These are phyloP conservation scores for Neonectria magnoliae DNA, from an alignment of 2,329 filamentous ascomycete genomes.

Conservation along the genomic window DNA sequence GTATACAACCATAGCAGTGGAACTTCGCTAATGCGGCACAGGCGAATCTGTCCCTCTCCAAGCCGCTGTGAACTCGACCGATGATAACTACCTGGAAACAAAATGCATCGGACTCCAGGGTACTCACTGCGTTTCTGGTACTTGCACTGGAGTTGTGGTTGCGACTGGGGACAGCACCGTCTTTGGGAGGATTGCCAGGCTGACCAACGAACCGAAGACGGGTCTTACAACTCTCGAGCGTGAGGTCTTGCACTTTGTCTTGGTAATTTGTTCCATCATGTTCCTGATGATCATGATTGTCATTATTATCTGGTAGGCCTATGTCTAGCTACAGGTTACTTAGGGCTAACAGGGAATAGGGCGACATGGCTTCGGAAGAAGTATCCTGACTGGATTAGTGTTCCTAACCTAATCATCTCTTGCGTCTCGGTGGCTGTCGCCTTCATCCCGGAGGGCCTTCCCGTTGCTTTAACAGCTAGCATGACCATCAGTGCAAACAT, in stretches of 20 bases:
- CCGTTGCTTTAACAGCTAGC: constrained; percentile 74
- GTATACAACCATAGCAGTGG: neutral
- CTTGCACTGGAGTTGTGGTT: constrained; percentile 73
- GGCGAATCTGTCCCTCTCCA: constrained; percentile 74
- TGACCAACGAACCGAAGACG: constrained; percentile 75
- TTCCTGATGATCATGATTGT: constrained; percentile 71
- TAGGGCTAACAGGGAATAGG: constrained; percentile 52
- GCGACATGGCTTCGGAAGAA: constrained; percentile 73
- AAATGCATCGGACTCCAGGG: constrained; percentile 80
- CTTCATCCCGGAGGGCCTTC: constrained; percentile 79
- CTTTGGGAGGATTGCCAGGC: constrained; percentile 78
- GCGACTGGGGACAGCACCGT: constrained; percentile 78
- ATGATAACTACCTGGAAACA: constrained; percentile 81
- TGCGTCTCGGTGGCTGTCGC: constrained; percentile 79
- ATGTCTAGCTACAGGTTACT: neutral
- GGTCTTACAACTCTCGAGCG: constrained; percentile 76
- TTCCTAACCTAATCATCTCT: constrained; percentile 76
- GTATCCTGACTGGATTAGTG: constrained; percentile 77
- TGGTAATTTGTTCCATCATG: constrained; percentile 75
- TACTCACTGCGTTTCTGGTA: constrained; percentile 80
- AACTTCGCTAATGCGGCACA: constrained; percentile 26
- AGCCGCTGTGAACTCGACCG: constrained; percentile 72
- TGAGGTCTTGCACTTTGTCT: constrained; percentile 78
- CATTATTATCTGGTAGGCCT: constrained; percentile 71
- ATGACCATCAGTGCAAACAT: constrained; percentile 80